Evolutionary conservation across 306 rosid species (phyloP).

Genomic region (Gynostemma pentaphyllum): DNA sequence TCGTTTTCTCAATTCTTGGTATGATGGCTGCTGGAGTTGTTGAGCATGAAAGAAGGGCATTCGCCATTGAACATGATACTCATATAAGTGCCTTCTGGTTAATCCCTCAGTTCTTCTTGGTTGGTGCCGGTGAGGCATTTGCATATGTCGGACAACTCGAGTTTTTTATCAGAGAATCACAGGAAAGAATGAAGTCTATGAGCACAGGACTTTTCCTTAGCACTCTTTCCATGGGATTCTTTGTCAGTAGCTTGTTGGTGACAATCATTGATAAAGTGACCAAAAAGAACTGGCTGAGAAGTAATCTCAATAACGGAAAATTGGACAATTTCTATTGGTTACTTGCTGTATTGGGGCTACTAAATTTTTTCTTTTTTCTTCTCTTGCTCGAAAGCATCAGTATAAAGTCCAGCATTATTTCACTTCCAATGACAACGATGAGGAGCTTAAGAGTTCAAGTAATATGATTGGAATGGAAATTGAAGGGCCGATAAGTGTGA

Average conservation of each 20-base stretch:
- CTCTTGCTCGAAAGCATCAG: slow-evolving; percentile 61
- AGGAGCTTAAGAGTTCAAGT: slow-evolving; percentile 40
- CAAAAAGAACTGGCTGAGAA: slow-evolving; percentile 56
- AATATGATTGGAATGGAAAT: slow-evolving; percentile 23
- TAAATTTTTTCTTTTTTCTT: slow-evolving; percentile 53
- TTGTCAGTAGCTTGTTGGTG: slow-evolving; percentile 69
- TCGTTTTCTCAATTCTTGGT: slow-evolving; percentile 47
- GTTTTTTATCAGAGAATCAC: slow-evolving; percentile 93
- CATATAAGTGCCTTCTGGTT: slow-evolving; percentile 79
- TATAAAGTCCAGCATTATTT: slow-evolving; percentile 40
- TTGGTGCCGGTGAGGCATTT: slow-evolving; percentile 92
- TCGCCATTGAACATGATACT: slow-evolving; percentile 15
- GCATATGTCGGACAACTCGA: slow-evolving; percentile 89
- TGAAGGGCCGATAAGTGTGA: slow-evolving; percentile 17
- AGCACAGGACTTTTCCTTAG: slow-evolving; percentile 83
- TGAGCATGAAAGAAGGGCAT: slow-evolving; percentile 45
- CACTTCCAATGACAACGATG: slow-evolving; percentile 14
- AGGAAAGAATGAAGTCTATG: slow-evolving; percentile 93
- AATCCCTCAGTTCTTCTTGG: slow-evolving; percentile 80
- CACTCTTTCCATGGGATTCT: slow-evolving; percentile 86
- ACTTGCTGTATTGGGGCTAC: slow-evolving; percentile 51
- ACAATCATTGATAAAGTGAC: slow-evolving; percentile 59
- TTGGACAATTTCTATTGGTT: slow-evolving; percentile 70
- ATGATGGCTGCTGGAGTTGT: slow-evolving; percentile 62
- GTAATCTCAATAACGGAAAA: slow-evolving; percentile 46